phyloP scores from a whole-genome alignment of 805 yeast species.

The Yamadazyma philogaea region DNA sequence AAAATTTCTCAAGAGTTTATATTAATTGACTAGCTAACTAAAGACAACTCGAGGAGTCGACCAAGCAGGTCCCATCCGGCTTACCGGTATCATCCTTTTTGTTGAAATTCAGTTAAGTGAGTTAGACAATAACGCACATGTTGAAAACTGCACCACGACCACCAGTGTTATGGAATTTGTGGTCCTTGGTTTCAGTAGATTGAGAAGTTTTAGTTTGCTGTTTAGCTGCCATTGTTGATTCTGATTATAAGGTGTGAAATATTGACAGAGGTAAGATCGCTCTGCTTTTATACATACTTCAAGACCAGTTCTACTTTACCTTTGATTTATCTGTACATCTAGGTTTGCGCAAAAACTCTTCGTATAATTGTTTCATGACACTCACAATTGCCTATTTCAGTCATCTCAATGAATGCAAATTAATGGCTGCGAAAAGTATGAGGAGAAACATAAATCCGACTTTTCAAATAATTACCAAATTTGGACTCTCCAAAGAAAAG shows the following conservation, averaged over 20 bases:
- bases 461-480: not conserved
- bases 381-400: not conserved
- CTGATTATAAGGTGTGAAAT: not conserved
- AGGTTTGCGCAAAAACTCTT: too few species aligned
- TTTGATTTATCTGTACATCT: too few species aligned
- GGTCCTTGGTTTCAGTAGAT: constrained; percentile 2
- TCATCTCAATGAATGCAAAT: not conserved
- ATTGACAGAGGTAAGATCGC: too few species aligned
- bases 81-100: too few species aligned
- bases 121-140: constrained; percentile 12
- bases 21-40: too few species aligned
- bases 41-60: too few species aligned
- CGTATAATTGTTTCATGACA: not conserved
- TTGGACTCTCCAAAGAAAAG: not conserved
- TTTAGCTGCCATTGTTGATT: constrained; percentile 2
- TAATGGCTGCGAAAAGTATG: not conserved
- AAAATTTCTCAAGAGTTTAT: too few species aligned
- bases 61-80: too few species aligned
- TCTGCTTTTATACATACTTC: too few species aligned
- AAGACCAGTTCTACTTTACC: too few species aligned
- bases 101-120: too few species aligned
- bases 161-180: not conserved
- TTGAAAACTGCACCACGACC: constrained; percentile 4
- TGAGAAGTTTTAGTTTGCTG: not conserved
- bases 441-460: not conserved